Base-by-base conservation (phyloP, 2,329 filamentous ascomycete species). In the Onygena corvina region DNA sequence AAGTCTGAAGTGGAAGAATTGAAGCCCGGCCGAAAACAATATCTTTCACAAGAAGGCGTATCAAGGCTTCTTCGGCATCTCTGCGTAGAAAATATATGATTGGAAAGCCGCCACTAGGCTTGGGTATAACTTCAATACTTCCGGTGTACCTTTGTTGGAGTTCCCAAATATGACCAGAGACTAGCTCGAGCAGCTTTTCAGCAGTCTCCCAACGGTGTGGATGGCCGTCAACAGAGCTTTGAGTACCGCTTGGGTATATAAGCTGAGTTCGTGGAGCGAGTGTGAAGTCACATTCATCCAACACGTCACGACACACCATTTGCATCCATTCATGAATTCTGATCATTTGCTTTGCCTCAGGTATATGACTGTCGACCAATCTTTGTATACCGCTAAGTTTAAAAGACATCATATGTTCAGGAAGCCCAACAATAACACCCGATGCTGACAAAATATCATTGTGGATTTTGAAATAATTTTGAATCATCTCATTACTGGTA, bases 381-480 rank as follows among this genome's bases (percentile, higher is more conserved):
- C 71, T 69, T 54, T 84, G 78, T 0, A 77, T 57, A 0, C 77
- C 78, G 51, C 77, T 79, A 1, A 84, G 66, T 56, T 75, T 76
- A 60, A 82, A 83, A 0, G 81, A 84, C 4, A 85, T 64, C 0
- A 80, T 66, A 52, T 84, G 77, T 48, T 84, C 81, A 0, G 81
- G 81, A 1, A 80, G 69, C 0, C 73, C 70, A 0, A 85, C 61
- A 18, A 85, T 69, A 0, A 84, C 61, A 0, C 80, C 80, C 0
- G 48, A 34, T 8, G 38, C 38, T 21, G 16, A 12, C 27, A 29
- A 21, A 3, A 49, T 42, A 11, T 65, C 61, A 1, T 60, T 55
- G 8, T 75, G 73, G 0, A 75, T 59, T 0, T 61, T 30, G 1
- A 49, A 55, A 47, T 70, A 72, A 3, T 55, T 52, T 18, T 40